Percentiles rank a stretch among this genome's conserved stretches.
Conservation (phyloP, 2,329 filamentous ascomycete species). For the Xylariaceae sp. region DNA sequence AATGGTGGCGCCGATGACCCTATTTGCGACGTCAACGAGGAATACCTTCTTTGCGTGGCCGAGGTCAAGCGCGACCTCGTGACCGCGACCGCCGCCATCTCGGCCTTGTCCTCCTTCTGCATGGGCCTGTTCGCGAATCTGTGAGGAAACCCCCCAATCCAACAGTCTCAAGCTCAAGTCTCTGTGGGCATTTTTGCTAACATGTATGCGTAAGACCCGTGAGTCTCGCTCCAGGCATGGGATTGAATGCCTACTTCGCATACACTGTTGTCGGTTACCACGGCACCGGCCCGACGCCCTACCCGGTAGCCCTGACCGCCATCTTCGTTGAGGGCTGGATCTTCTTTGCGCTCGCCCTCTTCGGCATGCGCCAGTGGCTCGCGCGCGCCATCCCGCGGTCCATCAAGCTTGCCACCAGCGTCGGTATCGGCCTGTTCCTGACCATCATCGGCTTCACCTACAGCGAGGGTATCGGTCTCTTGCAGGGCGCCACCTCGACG, state of each 20-base stretch:
- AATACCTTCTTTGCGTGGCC: conserved; percentile 60
- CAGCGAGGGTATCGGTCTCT: conserved; percentile 74
- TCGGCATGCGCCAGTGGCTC: conserved; percentile 84
- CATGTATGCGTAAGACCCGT: conserved; percentile 45
- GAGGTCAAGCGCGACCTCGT: conserved; percentile 73
- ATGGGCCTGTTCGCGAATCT: conserved; percentile 83
- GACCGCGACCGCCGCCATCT: conserved; percentile 79
- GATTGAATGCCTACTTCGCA: conserved; percentile 82
- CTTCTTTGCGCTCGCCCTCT: conserved; percentile 73
- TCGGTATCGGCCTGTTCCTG: conserved; percentile 80
- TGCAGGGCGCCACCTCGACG: conserved; percentile 64
- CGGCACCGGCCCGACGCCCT: conserved; percentile 69
- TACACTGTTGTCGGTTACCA: conserved; percentile 70
- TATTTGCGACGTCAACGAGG: conserved; percentile 48
- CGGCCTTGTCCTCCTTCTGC: conserved; percentile 72
- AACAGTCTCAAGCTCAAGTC: not conserved
- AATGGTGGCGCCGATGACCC: conserved; percentile 45
- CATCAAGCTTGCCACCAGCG: conserved; percentile 82
- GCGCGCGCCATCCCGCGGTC: conserved; percentile 76
- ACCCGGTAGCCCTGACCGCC: conserved; percentile 72
- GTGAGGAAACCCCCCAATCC: conserved; percentile 30
- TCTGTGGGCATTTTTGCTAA: conserved; percentile 3
- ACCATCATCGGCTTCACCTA: conserved; percentile 75
- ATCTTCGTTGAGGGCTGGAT: conserved; percentile 87
- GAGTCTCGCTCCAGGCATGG: conserved; percentile 70